Evolutionary conservation across 129 eudicot genomes (phyloP).

Genomic region (Centrapalus pauciflorus): DNA sequence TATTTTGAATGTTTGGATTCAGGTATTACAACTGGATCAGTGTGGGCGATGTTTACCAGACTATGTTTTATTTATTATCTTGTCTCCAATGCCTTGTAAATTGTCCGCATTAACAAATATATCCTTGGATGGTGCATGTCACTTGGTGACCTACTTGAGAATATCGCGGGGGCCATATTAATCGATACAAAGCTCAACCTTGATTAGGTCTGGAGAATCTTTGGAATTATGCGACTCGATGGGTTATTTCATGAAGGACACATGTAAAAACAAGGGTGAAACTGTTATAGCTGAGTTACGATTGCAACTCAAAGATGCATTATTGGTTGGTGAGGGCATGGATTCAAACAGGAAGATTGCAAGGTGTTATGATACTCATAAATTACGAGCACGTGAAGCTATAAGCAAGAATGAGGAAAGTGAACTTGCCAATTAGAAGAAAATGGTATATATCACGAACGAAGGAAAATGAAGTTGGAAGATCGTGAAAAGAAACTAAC

Average conservation of each 20-base stretch:
- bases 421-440: too few species aligned
- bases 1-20: conserved; percentile 6
- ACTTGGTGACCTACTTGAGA: conserved; percentile 89
- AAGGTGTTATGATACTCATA: conserved; percentile 75
- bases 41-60: conserved; percentile 87
- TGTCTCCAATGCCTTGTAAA: conserved; percentile 39
- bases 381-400: too few species aligned
- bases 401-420: too few species aligned
- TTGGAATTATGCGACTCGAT: conserved; percentile 78
- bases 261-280: conserved; percentile 32
- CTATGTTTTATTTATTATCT: conserved; percentile 39
- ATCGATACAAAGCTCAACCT: conserved; percentile 68
- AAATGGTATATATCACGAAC: too few species aligned
- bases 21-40: conserved; percentile 90
- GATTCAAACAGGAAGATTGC: conserved; percentile 63
- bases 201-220: conserved; percentile 77
- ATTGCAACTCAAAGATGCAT: conserved; percentile 63
- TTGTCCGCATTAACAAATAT: conserved; percentile 60
- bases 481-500: conserved; percentile 83
- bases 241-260: conserved; percentile 67
- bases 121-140: conserved; percentile 83
- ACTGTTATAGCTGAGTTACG: conserved; percentile 43
- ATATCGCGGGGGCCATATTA: conserved; percentile 84
- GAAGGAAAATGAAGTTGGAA: too few species aligned
- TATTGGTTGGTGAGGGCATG: conserved; percentile 49